Evolutionary conservation across 805 yeast genomes (phyloP).

Genomic region (Monosporozyma aerobia): DNA sequence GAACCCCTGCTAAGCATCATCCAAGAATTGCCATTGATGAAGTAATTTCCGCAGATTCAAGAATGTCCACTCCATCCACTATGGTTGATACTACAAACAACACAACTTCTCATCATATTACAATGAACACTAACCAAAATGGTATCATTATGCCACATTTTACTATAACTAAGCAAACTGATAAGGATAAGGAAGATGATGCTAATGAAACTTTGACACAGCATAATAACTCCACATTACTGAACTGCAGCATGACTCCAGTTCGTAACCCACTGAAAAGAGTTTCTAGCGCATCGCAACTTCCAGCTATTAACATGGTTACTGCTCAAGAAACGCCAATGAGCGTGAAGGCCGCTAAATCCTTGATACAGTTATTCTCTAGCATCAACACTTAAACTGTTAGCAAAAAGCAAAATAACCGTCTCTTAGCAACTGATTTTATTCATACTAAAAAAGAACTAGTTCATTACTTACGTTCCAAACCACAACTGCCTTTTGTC

Average conservation of each 20-base stretch:
- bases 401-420: no score
- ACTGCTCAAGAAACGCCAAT: conserved; percentile 22
- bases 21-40: not conserved
- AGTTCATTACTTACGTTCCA: not conserved
- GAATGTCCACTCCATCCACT: not conserved
- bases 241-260: conserved; percentile 7
- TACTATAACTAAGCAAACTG: not conserved
- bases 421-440: no score
- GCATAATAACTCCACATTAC: not conserved
- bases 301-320: not conserved
- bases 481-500: not conserved
- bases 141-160: not conserved
- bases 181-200: not conserved
- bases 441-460: no score
- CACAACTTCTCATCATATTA: not conserved
- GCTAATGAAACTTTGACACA: not conserved
- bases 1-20: conserved; percentile 12
- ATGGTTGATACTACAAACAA: not conserved
- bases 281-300: not conserved
- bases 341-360: conserved; percentile 31
- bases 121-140: not conserved
- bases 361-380: conserved; percentile 26
- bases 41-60: not conserved
- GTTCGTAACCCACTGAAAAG: conserved; percentile 4
- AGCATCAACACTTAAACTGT: conserved; percentile 8